Evolutionary conservation across 2,329 filamentous ascomycete species (phyloP).

Genomic region (Claviceps arundinis): DNA sequence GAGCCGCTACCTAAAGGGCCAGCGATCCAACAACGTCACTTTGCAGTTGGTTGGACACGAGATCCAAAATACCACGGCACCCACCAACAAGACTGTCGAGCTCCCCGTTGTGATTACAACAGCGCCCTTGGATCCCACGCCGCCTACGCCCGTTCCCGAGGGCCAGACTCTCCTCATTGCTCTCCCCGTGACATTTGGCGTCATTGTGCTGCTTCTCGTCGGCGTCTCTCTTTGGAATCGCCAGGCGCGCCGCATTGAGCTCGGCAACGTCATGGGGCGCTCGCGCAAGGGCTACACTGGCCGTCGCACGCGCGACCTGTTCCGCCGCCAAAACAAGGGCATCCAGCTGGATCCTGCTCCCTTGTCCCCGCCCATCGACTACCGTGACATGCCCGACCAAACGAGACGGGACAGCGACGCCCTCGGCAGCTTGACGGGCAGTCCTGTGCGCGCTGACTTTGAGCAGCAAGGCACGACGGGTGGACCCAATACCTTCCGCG

Average conservation of each 20-base stretch:
- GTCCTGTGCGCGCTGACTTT: slow-evolving; percentile 29
- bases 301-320: slow-evolving; percentile 23
- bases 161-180: slow-evolving; percentile 36
- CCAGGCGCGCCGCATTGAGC: slow-evolving; percentile 32
- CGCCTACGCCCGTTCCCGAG: slow-evolving; percentile 19
- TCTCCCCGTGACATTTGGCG: slow-evolving; percentile 36
- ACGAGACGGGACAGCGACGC: slow-evolving; percentile 30
- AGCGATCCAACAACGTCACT: slow-evolving; percentile 30
- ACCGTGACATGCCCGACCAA: slow-evolving; percentile 12
- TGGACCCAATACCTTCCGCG: slow-evolving; percentile 31
- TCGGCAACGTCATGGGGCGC: slow-evolving; percentile 40
- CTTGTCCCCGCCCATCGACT: slow-evolving; percentile 10
- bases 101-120: slow-evolving; percentile 23
- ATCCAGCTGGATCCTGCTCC: slow-evolving; percentile 31
- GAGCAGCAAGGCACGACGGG: slow-evolving; percentile 23
- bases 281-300: slow-evolving; percentile 30
- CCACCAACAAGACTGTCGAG: slow-evolving; percentile 28
- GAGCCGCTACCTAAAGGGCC: slow-evolving; percentile 14
- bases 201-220: slow-evolving; percentile 34
- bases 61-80: slow-evolving; percentile 18
- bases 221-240: slow-evolving; percentile 45
- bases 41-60: slow-evolving; percentile 27
- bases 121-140: slow-evolving; percentile 23
- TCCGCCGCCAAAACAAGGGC: slow-evolving; percentile 22
- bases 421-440: slow-evolving; percentile 35